Percentiles rank a stretch among this genome's conserved stretches.
phyloP scores from a whole-genome alignment of 768 basidiomycete species.

The Podaxis sp. region DNA sequence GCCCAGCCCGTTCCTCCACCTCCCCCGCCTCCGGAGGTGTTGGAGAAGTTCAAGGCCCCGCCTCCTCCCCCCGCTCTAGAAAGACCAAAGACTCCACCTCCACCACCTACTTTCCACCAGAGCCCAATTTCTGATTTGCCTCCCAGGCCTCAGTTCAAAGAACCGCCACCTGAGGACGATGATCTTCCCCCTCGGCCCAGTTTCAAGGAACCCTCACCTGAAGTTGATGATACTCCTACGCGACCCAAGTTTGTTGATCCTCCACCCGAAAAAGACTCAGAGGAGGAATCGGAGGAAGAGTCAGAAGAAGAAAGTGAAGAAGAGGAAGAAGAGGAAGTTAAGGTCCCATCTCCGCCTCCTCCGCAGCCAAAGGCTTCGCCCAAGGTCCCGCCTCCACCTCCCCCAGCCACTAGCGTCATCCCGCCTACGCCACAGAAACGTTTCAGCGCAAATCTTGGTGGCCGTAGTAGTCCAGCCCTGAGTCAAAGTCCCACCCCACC shows the following conservation, averaged over 20 bases:
- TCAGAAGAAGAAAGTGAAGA: slow-evolving; percentile 16
- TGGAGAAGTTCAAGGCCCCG: slow-evolving; percentile 13
- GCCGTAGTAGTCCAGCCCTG: slow-evolving; percentile 32
- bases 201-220: slow-evolving; percentile 31
- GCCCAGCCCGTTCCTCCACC: slow-evolving; percentile 24
- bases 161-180: slow-evolving; percentile 61
- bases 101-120: slow-evolving; percentile 24
- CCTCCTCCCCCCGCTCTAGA: slow-evolving; percentile 26
- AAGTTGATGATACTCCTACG: slow-evolving; percentile 10
- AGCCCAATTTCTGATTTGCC: slow-evolving; percentile 13
- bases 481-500: slow-evolving; percentile 27
- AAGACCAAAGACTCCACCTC: slow-evolving; percentile 33
- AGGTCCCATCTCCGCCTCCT: slow-evolving; percentile 11
- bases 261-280: slow-evolving; percentile 12
- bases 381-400: slow-evolving; percentile 25
- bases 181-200: slow-evolving; percentile 39
- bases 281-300: slow-evolving; percentile 16
- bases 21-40: slow-evolving; percentile 29
- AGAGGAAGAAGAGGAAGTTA: slow-evolving; percentile 10
- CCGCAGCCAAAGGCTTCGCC: slow-evolving; percentile 8
- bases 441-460: slow-evolving; percentile 36
- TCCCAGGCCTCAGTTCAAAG: slow-evolving; percentile 48
- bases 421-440: slow-evolving; percentile 54
- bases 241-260: slow-evolving; percentile 16
- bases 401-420: slow-evolving; percentile 44